Evolutionary conservation across 1,139 yeast genomes (phyloP), one percentile per base, ranked within the genome.

Genomic region (Tardiomyces digboiensis): DNA sequence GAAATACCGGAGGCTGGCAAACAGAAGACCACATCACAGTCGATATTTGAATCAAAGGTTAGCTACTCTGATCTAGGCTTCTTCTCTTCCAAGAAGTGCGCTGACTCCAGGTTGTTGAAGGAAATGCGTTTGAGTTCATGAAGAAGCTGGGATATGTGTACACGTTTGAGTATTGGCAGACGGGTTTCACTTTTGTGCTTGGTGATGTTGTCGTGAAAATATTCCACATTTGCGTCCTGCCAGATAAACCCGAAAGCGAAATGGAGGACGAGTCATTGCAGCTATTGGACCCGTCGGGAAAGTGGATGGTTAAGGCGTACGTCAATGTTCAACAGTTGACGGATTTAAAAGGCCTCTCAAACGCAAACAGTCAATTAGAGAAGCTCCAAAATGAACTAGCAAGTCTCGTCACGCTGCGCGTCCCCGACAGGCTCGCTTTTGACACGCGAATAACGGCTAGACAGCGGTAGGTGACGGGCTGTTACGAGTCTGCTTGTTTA

Each of bases 1-100:
- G 97, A 88, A 64, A 82, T 87, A 14, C 97, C 97, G 1, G 81
- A 84, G 29, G 95, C 94, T 3, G 96, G 96, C 7, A 84, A 74
- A 49, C 76, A 76, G 57, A 74, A 74, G 65, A 81, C 73, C 50
- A 74, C 68, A 41, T 80, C 74, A 8, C 96, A 87, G 58, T 76
- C 86, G 14, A 72, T 85, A 13, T 72, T 80, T 50, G 87, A 82
- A 55, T 72, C 89, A 26, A 76, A 82, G 1, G 64, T 86, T 3
- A 60, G 53, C 16, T 26, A 8, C 3, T 26, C 33, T 13, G 10
- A 13, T 22, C 26, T 22, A 22, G 26, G 26, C 10, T 22, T n/a
- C n/a, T n/a, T n/a, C n/a, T n/a, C n/a, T n/a, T n/a, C n/a, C n/a
- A n/a, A n/a, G n/a, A 22, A 22, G 10, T 22, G 12, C 10, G 33